phyloP scores from a whole-genome alignment of 108 stramenopile genomes.

The Parietichytrium sp. region DNA sequence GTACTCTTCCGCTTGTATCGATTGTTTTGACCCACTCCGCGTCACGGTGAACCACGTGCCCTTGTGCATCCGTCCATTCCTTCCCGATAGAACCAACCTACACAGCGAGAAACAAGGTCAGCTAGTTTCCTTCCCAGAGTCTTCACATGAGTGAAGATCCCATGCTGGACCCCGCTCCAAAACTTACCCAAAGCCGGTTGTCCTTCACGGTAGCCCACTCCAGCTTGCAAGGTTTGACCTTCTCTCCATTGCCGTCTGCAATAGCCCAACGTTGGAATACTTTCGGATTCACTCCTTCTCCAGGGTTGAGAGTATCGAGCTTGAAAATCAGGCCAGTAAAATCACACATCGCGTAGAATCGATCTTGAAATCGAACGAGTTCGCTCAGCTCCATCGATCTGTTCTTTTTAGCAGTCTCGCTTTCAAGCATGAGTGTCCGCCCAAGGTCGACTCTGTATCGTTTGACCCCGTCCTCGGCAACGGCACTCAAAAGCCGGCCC shows the following conservation, averaged over 20 bases:
- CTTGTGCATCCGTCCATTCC: neutral
- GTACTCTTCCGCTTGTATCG: conserved; percentile 5
- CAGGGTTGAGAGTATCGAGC: neutral
- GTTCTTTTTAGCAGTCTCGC: conserved; percentile 18
- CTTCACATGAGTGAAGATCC: too few relatives aligned
- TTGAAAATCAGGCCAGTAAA: conserved; percentile 46
- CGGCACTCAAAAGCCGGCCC: neutral
- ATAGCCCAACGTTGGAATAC: conserved; percentile 40
- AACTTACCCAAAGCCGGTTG: conserved; percentile 27
- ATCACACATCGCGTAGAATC: conserved; percentile 37
- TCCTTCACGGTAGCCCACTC: conserved; percentile 42
- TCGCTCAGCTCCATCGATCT: conserved; percentile 43
- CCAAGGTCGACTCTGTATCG: neutral
- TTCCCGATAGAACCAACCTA: conserved; percentile 41
- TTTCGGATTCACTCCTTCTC: neutral
- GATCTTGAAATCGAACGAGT: conserved; percentile 32
- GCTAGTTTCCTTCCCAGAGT: too few relatives aligned
- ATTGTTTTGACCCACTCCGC: conserved; percentile 44
- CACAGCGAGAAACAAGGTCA: too few relatives aligned
- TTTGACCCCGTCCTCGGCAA: neutral
- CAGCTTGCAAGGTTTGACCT: conserved; percentile 36
- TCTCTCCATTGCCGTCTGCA: conserved; percentile 42
- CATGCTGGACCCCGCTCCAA: too few relatives aligned
- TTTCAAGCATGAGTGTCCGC: neutral
- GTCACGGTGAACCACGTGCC: conserved; percentile 17